These are phyloP conservation scores for Schoenoplectus triqueter DNA, from an alignment of 202 grass and related monocot species.

Conservation along the genomic window DNA sequence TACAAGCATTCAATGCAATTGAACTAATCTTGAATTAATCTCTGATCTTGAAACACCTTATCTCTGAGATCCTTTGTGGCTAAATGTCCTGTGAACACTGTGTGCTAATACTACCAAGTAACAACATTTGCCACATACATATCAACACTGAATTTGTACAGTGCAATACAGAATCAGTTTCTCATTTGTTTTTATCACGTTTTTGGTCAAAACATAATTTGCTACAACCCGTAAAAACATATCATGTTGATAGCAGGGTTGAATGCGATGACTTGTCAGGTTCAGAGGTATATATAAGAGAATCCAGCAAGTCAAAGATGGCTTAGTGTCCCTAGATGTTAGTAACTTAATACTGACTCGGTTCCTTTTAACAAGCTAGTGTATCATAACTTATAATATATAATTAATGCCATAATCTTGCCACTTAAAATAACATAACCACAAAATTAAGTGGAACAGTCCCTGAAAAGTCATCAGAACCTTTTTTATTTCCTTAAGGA, in stretches of 20 bases:
- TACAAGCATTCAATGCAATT: too few species aligned
- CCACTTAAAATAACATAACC: constrained; percentile 12
- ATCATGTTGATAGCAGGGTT: not conserved
- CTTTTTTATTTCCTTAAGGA: not conserved
- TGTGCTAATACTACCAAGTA: too few species aligned
- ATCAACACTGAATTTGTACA: not conserved
- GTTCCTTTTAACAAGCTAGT: not conserved
- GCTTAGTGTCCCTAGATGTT: not conserved
- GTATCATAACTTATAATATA: constrained; percentile 13
- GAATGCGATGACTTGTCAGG: not conserved
- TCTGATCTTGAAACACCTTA: too few species aligned
- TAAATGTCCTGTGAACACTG: too few species aligned
- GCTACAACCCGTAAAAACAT: not conserved
- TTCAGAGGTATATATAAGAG: constrained; percentile 16
- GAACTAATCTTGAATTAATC: too few species aligned
- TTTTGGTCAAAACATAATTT: not conserved
- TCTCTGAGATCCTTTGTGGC: too few species aligned
- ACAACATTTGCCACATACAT: not conserved
- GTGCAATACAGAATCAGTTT: not conserved
- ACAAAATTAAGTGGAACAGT: constrained; percentile 5
- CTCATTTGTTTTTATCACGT: constrained; percentile 2
- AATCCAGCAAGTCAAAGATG: not conserved
- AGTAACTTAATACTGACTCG: not conserved
- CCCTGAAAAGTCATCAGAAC: not conserved
- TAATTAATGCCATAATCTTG: not conserved